A percentile compares a stretch with the other conserved stretches of the same genome.
Conservation (phyloP, 164 flowering plant genomes). For the Aristolochia contorta region DNA sequence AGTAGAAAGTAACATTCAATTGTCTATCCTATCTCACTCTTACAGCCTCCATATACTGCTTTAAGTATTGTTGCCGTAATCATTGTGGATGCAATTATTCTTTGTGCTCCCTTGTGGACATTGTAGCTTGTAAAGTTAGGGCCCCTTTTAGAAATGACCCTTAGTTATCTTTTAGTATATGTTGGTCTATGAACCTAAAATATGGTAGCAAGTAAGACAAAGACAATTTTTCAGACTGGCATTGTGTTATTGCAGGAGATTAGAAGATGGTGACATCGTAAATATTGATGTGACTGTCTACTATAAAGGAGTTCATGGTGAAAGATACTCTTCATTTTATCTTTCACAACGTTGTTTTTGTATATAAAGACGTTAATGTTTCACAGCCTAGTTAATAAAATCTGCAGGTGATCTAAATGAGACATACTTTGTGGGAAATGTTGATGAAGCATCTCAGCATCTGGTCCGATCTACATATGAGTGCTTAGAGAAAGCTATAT, state of each 20-base stretch:
- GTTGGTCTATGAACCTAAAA: too few species aligned
- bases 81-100: too few species aligned
- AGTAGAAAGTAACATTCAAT: too few species aligned
- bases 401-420: slow-evolving; percentile 87
- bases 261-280: slow-evolving; percentile 96
- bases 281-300: slow-evolving; percentile 90
- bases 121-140: too few species aligned
- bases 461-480: slow-evolving; percentile 83
- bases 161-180: too few species aligned
- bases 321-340: slow-evolving; percentile 7
- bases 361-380: background rate
- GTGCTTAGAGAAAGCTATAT: slow-evolving; percentile 94
- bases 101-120: too few species aligned
- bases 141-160: too few species aligned
- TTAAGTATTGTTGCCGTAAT: too few species aligned
- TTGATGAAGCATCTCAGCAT: slow-evolving; percentile 76
- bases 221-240: too few species aligned
- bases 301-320: slow-evolving; percentile 94
- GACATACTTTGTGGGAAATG: slow-evolving; percentile 91
- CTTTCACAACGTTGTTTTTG: background rate
- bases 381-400: slow-evolving; percentile 2
- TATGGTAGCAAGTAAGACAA: too few species aligned
- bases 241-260: slow-evolving; percentile 38
- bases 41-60: too few species aligned
- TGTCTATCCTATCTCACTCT: too few species aligned